These are phyloP conservation scores for Meira nashicola DNA, from an alignment of 1,284 basidiomycete species.

Conservation along the genomic window DNA sequence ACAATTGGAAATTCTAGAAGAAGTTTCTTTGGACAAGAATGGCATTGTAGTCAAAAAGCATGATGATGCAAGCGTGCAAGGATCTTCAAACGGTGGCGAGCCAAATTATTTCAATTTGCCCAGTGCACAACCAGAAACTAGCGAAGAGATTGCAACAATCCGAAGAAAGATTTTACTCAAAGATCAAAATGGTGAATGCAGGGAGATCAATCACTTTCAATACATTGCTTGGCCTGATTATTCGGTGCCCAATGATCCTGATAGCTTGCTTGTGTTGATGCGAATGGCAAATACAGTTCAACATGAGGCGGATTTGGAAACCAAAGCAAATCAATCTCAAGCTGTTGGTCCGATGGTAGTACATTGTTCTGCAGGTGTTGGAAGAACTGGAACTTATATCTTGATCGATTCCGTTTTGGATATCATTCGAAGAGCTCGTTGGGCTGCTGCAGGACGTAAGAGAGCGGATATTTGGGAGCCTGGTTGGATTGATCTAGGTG, in stretches of 20 bases:
- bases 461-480: constrained; percentile 12
- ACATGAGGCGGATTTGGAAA: constrained; percentile 25
- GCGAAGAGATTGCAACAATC: constrained; percentile 22
- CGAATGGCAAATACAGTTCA: constrained; percentile 32
- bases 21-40: constrained; percentile 20
- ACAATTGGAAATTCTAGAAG: constrained; percentile 28
- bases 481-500: constrained; percentile 1
- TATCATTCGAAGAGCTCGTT: constrained; percentile 12
- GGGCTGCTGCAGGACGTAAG: too few relatives aligned
- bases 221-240: constrained; percentile 52
- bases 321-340: not conserved
- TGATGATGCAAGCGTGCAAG: not conserved
- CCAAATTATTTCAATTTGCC: constrained; percentile 14
- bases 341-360: constrained; percentile 42
- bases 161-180: constrained; percentile 32
- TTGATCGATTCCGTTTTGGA: constrained; percentile 42
- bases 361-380: constrained; percentile 52
- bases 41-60: constrained; percentile 14
- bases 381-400: constrained; percentile 47
- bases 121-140: not conserved
- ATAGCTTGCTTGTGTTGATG: constrained; percentile 36
- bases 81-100: constrained; percentile 11
- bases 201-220: constrained; percentile 40
- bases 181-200: constrained; percentile 20
- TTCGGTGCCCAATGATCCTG: constrained; percentile 40